Percentiles rank a stretch among this genome's conserved stretches.
phyloP scores from a whole-genome alignment of 192 early-diverging fungal genomes.

The Mortierella alpina region DNA sequence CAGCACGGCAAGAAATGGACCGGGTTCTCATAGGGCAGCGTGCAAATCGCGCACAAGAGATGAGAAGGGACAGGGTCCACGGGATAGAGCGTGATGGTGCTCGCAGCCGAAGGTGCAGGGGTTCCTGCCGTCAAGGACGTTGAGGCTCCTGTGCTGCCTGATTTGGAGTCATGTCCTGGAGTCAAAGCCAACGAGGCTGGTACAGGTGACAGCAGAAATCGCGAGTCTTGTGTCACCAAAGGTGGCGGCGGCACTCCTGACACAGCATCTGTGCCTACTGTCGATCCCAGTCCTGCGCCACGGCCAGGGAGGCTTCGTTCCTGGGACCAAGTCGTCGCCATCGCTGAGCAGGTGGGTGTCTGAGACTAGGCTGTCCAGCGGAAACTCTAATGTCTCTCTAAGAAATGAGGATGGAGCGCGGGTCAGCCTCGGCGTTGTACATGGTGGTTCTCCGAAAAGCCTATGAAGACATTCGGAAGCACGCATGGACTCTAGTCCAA shows the following conservation, averaged over 20 bases:
- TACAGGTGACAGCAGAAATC: conserved; percentile 37
- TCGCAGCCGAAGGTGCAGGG: not conserved
- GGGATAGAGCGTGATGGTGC: conserved; percentile 30
- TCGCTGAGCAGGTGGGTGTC: not conserved
- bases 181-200: conserved; percentile 22
- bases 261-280: not conserved
- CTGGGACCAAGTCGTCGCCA: conserved; percentile 14
- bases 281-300: not conserved
- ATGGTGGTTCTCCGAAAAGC: no score
- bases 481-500: no score
- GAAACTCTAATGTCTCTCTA: not conserved
- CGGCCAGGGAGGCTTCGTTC: conserved; percentile 7
- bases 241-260: not conserved
- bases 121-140: not conserved
- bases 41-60: conserved; percentile 46
- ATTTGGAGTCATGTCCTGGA: conserved; percentile 1
- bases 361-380: not conserved
- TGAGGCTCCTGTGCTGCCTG: not conserved
- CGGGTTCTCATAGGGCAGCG: conserved; percentile 48
- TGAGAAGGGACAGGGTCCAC: conserved; percentile 45
- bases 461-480: no score
- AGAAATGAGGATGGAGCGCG: not conserved
- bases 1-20: conserved; percentile 53
- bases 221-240: conserved; percentile 3
- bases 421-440: no score